These are phyloP conservation scores for Cryptococcus hybrid DNA, from an alignment of 1,284 basidiomycete species.

Conservation along the genomic window DNA sequence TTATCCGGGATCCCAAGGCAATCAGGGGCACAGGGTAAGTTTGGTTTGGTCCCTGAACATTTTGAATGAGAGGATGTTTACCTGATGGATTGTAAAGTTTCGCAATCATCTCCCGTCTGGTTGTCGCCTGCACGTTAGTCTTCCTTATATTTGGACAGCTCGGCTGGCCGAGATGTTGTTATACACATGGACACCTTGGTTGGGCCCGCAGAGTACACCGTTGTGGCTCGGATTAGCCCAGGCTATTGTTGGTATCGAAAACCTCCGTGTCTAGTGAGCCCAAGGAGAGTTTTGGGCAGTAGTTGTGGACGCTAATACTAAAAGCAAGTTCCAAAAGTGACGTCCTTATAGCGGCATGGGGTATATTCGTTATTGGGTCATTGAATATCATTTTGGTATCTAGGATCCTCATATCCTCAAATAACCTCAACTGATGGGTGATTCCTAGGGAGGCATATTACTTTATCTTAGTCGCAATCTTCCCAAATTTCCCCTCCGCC, in stretches of 20 bases:
- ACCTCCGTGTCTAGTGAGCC: conserved; percentile 26
- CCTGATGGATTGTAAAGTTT: conserved; percentile 7
- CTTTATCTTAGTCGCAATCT: conserved; percentile 18
- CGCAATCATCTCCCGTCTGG: conserved; percentile 13
- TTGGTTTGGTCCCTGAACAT: neutral
- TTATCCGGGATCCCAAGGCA: conserved; percentile 21
- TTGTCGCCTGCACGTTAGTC: conserved; percentile 8
- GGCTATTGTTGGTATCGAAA: conserved; percentile 20
- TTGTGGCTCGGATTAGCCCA: conserved; percentile 22
- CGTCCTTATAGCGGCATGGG: conserved; percentile 22
- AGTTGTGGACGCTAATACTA: neutral
- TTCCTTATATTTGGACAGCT: conserved; percentile 20
- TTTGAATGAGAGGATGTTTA: neutral
- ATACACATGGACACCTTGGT: conserved; percentile 20
- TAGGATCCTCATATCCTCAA: neutral
- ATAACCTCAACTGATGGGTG: neutral
- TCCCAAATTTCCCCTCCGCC: conserved; percentile 25
- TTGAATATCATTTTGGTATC: conserved; percentile 17
- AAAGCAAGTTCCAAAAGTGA: conserved; percentile 13
- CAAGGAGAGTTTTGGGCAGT: neutral
- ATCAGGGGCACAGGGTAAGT: conserved; percentile 26
- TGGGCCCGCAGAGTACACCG: conserved; percentile 34
- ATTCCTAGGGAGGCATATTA: conserved; percentile 15
- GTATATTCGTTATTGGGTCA: conserved; percentile 19
- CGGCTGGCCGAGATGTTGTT: conserved; percentile 26